Base-by-base conservation (phyloP, 257 asterid genomes). In the Fraxinus pennsylvanica region DNA sequence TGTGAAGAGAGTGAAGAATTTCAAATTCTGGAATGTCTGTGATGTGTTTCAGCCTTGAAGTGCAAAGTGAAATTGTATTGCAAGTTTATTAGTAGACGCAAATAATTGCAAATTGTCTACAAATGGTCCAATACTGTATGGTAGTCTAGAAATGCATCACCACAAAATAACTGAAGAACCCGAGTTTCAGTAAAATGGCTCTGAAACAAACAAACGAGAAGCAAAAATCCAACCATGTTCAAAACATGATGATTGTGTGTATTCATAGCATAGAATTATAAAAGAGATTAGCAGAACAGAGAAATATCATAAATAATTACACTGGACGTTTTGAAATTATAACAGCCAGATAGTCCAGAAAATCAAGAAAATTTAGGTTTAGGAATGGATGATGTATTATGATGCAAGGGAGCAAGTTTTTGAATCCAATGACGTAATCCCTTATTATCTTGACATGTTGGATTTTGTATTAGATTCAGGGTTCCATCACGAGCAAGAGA, bases 371-470 rank as follows among this genome's bases (percentile, higher is more conserved):
- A 86, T 72, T 84, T 92, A 4, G 91, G 94, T 81, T 89, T 92
- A 1, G 86, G 90, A 71, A 79, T 79, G 45, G 89, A 71, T 1
- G 87, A 76, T 35, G 86, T 35, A 41, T 78, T 45, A n/a, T 84
- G 90, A 76, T 86, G 88, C 72, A 59, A 45, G 30, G 85, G 91
- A 32, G 88, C 84, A 1, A 89, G 94, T 83, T 88, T 92, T 12
- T 89, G 91, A 74, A 92, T 90, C 94, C 92, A 89, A 72, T 87
- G 96, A 74, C 57, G 90, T 78, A 88, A 61, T 69, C 93, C 95
- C 83, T 89, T 91, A 74, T 84, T 91, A 80, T 92, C 97, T 19
- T 81, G 90, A 68, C 75, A 81, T 9, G 79, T 71, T 17, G 72
- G 75, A 73, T 77, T 87, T 29, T 82, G 88, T 25, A 89, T 88